Evolutionary conservation across 1,284 basidiomycete species (phyloP), one percentile per base, ranked within the genome.

Genomic region (Laetiporus sulphureus): DNA sequence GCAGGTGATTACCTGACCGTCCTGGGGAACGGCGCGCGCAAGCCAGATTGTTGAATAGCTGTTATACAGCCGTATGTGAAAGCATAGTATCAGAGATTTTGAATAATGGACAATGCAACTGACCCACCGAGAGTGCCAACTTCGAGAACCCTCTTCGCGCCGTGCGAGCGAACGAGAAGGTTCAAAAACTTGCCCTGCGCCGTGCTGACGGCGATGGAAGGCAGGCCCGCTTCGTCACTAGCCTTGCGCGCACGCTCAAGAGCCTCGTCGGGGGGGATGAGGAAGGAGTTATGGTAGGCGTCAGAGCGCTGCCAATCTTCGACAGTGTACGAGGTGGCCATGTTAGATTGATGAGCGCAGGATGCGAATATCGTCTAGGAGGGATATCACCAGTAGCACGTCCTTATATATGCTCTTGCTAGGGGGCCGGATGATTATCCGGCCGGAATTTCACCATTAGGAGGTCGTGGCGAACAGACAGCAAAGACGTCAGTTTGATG

Each of bases 51-150:
- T 69, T 4, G 77, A 79, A 55, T 75, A 79, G 6, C 76, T n/a
- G n/a, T n/a, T n/a, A n/a, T 78, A 33, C 6, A 16, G 3, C 20
- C 24, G 12, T 12, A 30, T 23, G 3, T 32, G 31, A 40, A 15
- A 11, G 32, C 39, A 16, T 35, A 36, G n/a, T 36, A 43, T 6
- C 46, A 38, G 42, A 46, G 42, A 13, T 12, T 19, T 3, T 7
- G 12, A 19, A 18, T 6, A 2, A 29, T 5, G 8, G 19, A 37
- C 15, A 32, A 32, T 44, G 37, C 38, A 13, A 59, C 68, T 41
- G 51, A 77, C 75, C 77, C 78, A 52, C 75, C 79, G 2, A 81
- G 64, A 5, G 78, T 80, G 1, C 78, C 79, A 36, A 83, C 69
- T 51, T 81, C 79, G 25, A 81, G 58, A 19, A 78, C 64, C 34